Conservation (phyloP, 805 yeast genomes). For the Ogataea sp. region DNA sequence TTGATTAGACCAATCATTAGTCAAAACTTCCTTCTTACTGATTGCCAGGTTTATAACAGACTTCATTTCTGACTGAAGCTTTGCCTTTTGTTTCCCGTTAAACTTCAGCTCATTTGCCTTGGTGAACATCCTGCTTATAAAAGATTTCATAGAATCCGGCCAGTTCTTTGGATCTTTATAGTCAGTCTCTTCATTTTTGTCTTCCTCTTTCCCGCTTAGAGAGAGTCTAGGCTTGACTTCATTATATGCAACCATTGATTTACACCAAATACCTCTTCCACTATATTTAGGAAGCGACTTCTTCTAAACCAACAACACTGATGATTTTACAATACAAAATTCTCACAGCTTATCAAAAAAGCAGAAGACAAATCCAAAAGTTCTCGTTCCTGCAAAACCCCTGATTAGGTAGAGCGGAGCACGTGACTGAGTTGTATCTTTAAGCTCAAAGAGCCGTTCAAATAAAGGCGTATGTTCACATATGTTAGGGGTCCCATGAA, state of each 20-base stretch:
- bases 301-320: too few species aligned
- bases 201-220: slow-evolving; percentile 3
- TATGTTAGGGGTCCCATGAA: too few species aligned
- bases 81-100: slow-evolving; percentile 19
- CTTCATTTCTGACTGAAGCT: slow-evolving; percentile 44
- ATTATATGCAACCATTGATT: too few species aligned
- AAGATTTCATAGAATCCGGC: slow-evolving; percentile 48
- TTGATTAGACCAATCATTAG: slow-evolving; percentile 48
- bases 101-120: slow-evolving; percentile 30
- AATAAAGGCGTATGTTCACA: neutral
- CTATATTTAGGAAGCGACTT: too few species aligned
- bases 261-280: too few species aligned
- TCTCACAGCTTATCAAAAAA: too few species aligned
- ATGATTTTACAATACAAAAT: too few species aligned
- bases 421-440: too few species aligned
- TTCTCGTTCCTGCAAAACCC: too few species aligned
- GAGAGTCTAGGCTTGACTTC: slow-evolving; percentile 16
- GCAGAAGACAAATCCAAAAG: too few species aligned
- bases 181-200: neutral
- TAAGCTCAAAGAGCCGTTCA: too few species aligned
- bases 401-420: too few species aligned
- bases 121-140: slow-evolving; percentile 39
- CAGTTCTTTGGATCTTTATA: slow-evolving; percentile 30
- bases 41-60: slow-evolving; percentile 41
- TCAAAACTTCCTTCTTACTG: slow-evolving; percentile 31